Base-by-base conservation (phyloP, 805 yeast genomes). In the Metschnikowia baotianmanensis region DNA sequence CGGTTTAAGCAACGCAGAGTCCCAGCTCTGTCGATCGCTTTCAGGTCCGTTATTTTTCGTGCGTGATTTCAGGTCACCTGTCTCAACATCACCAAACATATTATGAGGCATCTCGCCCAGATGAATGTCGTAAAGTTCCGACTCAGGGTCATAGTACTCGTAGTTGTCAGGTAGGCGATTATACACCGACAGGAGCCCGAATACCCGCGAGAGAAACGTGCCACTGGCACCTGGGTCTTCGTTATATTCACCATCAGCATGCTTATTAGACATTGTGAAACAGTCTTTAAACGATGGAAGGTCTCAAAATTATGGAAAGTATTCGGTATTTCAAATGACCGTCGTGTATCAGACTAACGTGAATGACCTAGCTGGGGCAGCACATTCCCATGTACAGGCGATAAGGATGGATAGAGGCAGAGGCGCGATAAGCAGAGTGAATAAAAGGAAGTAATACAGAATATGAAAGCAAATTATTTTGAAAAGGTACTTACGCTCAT, bases 121-220 rank as follows among this genome's bases (percentile, higher is more conserved):
- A 6, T 26, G 16, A 6, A 40, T 40, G 13, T 38, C 38, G 22
- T 38, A 46, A 11, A 45, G 40, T 27, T 42, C 47, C 23, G 34
- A 37, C 27, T 65, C 70, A 21, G 65, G 63, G 44, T 66, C 71
- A 37, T 66, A 65, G 55, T 58, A 67, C 33, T 61, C 68, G 49
- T 62, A 63, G 43, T 63, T 65, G 22, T 68, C 71, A 19, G 64
- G 59, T 12, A 65, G 51, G 45, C 65, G 71, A 47, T 63, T 69
- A 50, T 70, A 70, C 9, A 69, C 60, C 7, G 74, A 69, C 40
- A 69, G 67, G 27, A 70, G 61, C 4, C 85, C 86, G 59, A 81
- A 80, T 17, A 81, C 83, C 30, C 86, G 66, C 8, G 83, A 78
- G 44, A 81, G 65, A 52, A 81, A 81, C 5, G 85, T 80, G 50